These are phyloP conservation scores for Fusarium papillatum DNA, from an alignment of 2,329 filamentous ascomycete genomes.

Conservation along the genomic window DNA sequence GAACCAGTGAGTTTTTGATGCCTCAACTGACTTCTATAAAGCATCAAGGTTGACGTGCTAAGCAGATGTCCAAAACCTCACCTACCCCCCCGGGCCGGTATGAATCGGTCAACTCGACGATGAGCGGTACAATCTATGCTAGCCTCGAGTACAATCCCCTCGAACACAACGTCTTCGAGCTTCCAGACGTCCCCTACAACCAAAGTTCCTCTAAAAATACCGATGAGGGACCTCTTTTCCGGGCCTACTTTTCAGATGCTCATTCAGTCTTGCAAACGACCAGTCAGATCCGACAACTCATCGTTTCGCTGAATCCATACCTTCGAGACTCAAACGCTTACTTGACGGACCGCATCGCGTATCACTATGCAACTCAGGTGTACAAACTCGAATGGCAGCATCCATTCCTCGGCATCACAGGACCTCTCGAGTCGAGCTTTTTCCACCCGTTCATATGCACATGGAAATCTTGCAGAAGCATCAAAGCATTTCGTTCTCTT, in stretches of 20 bases:
- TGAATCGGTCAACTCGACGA: neutral
- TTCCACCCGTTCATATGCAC: conserved; percentile 2
- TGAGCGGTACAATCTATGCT: neutral
- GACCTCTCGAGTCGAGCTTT: neutral
- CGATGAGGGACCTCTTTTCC: neutral
- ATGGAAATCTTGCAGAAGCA: neutral
- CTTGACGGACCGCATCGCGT: neutral
- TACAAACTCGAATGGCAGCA: neutral
- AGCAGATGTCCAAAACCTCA: neutral
- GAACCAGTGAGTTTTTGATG: neutral
- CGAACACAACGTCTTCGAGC: neutral
- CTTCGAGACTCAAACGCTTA: neutral
- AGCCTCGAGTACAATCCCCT: neutral
- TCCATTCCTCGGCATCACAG: neutral
- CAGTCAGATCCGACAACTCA: neutral
- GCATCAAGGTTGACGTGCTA: neutral
- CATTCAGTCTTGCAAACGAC: neutral
- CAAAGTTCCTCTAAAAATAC: neutral
- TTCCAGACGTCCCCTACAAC: neutral
- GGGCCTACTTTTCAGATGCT: neutral
- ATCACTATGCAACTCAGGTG: neutral
- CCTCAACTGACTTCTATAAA: neutral
- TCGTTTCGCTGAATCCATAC: neutral
- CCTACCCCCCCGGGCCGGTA: neutral
- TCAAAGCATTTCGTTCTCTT: neutral